Base-by-base conservation (phyloP, 148 eudicot genomes). In the Camellia sinensis region DNA sequence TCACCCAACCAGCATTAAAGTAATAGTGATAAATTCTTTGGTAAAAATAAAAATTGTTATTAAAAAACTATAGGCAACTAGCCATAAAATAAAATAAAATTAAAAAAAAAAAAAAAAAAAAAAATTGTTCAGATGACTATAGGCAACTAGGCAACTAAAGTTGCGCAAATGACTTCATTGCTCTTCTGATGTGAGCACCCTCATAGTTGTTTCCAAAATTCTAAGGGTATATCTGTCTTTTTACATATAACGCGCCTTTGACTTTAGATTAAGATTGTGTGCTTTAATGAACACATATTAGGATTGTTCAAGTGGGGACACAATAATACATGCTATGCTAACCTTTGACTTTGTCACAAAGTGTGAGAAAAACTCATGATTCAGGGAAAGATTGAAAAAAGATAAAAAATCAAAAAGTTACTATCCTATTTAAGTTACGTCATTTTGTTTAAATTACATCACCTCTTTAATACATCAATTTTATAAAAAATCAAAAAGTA, bases 341-440 rank as follows among this genome's bases (percentile, higher is more conserved):
- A 76, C 70, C 54, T 22, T 76, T 76, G 79, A 76, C 67, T 44
- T 61, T 19, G 3, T 75, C n/a, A 19, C n/a, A 12, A n/a, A 7
- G 50, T 41, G 41, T 29, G 37, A 29, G 37, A 29, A 29, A 29
- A 29, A 29, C 37, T 6, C 10, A 75, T n/a, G 54, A 75, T 60
- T 73, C n/a, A n/a, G n/a, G n/a, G n/a, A n/a, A n/a, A n/a, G n/a
- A n/a, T n/a, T n/a, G n/a, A n/a, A n/a, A n/a, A n/a, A n/a, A n/a
- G n/a, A n/a, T n/a, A n/a, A n/a, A n/a, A n/a, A n/a, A n/a, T n/a
- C n/a, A n/a, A n/a, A n/a, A n/a, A n/a, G n/a, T n/a, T n/a, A n/a
- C n/a, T n/a, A n/a, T n/a, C n/a, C n/a, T n/a, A n/a, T n/a, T n/a
- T n/a, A n/a, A n/a, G n/a, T n/a, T n/a, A n/a, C n/a, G n/a, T n/a